Evolutionary conservation across 164 flowering plant genomes (phyloP).

Genomic region (Vitis labrusca): DNA sequence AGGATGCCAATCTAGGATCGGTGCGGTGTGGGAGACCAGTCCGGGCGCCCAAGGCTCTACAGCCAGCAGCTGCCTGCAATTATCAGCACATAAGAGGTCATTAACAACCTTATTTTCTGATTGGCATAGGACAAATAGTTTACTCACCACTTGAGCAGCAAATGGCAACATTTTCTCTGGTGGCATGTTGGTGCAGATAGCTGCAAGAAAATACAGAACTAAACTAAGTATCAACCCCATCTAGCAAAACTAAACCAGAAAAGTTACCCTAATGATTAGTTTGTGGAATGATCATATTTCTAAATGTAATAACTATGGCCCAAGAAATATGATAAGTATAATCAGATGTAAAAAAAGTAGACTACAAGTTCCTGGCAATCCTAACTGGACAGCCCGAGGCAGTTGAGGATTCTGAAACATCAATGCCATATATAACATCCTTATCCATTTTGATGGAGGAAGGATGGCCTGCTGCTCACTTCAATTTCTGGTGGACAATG

Average conservation of each 20-base stretch:
- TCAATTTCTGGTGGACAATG: not conserved
- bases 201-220: conserved; percentile 32
- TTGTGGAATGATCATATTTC: too few species aligned
- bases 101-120: not conserved
- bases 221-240: not conserved
- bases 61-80: conserved; percentile 75
- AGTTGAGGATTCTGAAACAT: too few species aligned
- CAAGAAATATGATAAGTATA: too few species aligned
- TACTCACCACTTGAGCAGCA: conserved; percentile 88
- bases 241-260: too few species aligned
- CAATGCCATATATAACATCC: too few species aligned
- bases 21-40: conserved; percentile 67
- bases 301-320: too few species aligned
- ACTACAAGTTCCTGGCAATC: not conserved
- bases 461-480: too few species aligned
- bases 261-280: too few species aligned
- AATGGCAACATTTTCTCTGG: conserved; percentile 88
- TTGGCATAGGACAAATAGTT: not conserved
- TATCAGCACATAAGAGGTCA: not conserved
- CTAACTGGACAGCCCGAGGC: too few species aligned
- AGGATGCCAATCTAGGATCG: conserved; percentile 63
- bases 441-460: too few species aligned
- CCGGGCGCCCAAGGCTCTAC: conserved; percentile 90
- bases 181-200: conserved; percentile 70
- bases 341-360: not conserved